Evolutionary conservation across 2,329 filamentous ascomycete genomes (phyloP).

Genomic region (Claviceps pazoutovae): DNA sequence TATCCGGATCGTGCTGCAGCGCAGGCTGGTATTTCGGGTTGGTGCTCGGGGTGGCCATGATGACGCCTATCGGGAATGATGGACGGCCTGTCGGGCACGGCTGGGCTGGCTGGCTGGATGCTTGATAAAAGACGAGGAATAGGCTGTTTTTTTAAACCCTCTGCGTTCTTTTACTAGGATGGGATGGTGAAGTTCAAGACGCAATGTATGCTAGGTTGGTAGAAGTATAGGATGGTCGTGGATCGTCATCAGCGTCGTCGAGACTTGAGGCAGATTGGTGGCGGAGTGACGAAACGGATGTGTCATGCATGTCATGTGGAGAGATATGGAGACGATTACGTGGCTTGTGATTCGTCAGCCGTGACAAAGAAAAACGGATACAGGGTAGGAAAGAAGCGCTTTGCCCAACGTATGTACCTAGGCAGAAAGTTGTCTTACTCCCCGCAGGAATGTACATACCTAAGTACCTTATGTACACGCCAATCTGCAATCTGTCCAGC

Average conservation of each 20-base stretch:
- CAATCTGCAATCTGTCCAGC: too few species aligned
- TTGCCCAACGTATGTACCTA: too few species aligned
- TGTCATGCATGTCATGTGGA: background rate
- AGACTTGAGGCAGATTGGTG: background rate
- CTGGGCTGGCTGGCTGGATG: background rate
- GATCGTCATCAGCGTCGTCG: constrained; percentile 1
- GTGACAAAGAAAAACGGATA: too few species aligned
- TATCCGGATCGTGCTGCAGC: constrained; percentile 67
- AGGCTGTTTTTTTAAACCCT: background rate
- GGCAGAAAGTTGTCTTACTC: too few species aligned
- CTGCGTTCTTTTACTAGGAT: background rate
- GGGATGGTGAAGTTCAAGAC: background rate
- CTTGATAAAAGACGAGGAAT: background rate
- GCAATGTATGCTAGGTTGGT: background rate
- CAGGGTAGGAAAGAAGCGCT: too few species aligned
- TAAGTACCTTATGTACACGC: too few species aligned
- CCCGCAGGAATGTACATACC: too few species aligned
- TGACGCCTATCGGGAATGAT: background rate
- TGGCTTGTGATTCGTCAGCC: too few species aligned
- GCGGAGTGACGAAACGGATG: background rate
- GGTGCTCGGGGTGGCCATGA: constrained; percentile 42
- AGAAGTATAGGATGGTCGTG: background rate
- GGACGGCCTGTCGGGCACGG: too few species aligned
- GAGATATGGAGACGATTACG: too few species aligned
- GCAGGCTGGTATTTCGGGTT: constrained; percentile 73